Conservation (phyloP, 2,329 filamentous ascomycete genomes). For the Microcera coccophila region DNA sequence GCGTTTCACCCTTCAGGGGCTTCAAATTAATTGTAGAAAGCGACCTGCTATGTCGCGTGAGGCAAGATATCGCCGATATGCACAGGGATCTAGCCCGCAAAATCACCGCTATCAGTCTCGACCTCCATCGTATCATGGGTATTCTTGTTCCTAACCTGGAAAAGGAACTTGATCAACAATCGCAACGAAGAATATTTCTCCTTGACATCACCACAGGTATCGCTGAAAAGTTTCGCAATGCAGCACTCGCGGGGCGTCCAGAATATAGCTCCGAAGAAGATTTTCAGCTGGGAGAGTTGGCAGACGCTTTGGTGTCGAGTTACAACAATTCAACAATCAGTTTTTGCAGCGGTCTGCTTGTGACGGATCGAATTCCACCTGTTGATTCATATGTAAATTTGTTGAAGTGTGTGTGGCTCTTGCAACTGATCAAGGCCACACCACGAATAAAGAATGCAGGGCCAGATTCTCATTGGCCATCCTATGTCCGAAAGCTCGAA, state of each 20-base stretch:
- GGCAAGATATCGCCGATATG: constrained; percentile 28
- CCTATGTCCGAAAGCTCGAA: constrained; percentile 30
- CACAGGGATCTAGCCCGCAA: constrained; percentile 21
- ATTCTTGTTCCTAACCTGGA: constrained; percentile 26
- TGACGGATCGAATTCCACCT: constrained; percentile 22
- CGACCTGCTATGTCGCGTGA: constrained; percentile 30
- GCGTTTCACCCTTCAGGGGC: too few species aligned
- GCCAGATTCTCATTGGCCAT: constrained; percentile 34
- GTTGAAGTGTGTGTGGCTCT: constrained; percentile 33
- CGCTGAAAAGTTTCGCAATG: constrained; percentile 21
- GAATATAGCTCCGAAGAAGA: constrained; percentile 18
- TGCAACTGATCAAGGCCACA: constrained; percentile 18
- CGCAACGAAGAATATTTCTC: constrained; percentile 11
- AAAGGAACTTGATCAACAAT: constrained; percentile 19
- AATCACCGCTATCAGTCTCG: constrained; percentile 21
- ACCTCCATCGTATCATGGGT: constrained; percentile 24
- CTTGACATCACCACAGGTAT: constrained; percentile 21
- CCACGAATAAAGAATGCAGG: constrained; percentile 9
- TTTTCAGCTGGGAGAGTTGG: constrained; percentile 26
- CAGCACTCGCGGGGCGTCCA: constrained; percentile 19
- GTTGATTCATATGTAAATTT: constrained; percentile 30
- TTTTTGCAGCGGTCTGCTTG: constrained; percentile 24
- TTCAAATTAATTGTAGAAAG: too few species aligned
- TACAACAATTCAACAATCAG: constrained; percentile 25
- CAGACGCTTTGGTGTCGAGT: constrained; percentile 32